Percentiles rank a stretch among this genome's conserved stretches.
Conservation (phyloP, 176 grass and related monocot genomes). For the Poa pratensis region DNA sequence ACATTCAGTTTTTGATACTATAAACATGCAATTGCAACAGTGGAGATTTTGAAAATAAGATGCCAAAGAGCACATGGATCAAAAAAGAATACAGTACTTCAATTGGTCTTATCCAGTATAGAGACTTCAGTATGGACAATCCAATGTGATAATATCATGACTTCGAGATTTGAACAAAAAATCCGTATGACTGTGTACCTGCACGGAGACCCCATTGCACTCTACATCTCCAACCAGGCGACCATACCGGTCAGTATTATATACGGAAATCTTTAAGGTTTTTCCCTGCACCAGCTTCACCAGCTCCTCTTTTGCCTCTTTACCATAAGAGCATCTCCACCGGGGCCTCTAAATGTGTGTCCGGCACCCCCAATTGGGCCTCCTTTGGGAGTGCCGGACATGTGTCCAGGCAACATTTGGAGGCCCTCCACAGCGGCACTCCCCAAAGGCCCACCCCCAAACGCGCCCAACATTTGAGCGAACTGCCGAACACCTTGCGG, state of each 20-base stretch:
- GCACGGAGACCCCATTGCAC: conserved; percentile 64
- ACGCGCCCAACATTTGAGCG: too few species aligned
- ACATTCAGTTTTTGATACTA: background rate
- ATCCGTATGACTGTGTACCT: conserved; percentile 51
- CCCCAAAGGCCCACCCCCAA: too few species aligned
- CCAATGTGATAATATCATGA: background rate
- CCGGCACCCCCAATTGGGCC: too few species aligned
- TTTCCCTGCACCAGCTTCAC: conserved; percentile 70
- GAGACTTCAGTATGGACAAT: background rate
- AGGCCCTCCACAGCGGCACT: too few species aligned
- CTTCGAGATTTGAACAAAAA: background rate
- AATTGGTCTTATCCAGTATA: background rate
- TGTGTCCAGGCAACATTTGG: too few species aligned
- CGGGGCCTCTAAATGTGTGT: too few species aligned
- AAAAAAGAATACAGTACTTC: background rate
- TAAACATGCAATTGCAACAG: background rate
- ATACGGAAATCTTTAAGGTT: conserved; percentile 54
- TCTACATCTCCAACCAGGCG: conserved; percentile 76
- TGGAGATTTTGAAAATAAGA: background rate
- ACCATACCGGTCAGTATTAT: conserved; percentile 61
- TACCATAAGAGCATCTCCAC: too few species aligned
- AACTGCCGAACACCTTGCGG: too few species aligned
- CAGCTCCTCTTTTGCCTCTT: conserved; percentile 76
- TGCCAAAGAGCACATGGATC: background rate
- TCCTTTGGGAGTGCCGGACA: too few species aligned